A percentile compares a stretch with the other conserved stretches of the same genome.
Evolutionary conservation across 768 basidiomycete species (phyloP).

Genomic region (Suillus bovinus): DNA sequence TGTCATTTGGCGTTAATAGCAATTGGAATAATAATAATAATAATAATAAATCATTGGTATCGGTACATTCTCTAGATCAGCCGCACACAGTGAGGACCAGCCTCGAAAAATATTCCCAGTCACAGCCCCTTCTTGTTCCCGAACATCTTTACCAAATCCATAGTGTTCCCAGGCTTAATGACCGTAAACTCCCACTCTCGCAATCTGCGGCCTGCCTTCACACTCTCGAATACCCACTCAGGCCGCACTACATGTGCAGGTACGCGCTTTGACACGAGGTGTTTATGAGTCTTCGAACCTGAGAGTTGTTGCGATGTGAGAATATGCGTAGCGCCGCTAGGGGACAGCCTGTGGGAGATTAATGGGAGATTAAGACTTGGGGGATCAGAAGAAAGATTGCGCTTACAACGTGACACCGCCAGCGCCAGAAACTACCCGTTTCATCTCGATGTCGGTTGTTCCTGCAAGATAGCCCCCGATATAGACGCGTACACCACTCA

Average conservation of each 20-base stretch:
- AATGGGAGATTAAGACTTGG: constrained; percentile 4
- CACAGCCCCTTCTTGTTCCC: background rate
- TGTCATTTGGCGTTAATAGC: background rate
- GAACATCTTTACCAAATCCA: constrained; percentile 42
- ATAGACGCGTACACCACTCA: constrained; percentile 55
- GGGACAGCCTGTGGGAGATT: constrained; percentile 41
- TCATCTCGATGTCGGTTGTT: constrained; percentile 83
- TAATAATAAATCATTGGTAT: constrained; percentile 1
- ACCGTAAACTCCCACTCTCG: constrained; percentile 62
- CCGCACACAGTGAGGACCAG: background rate
- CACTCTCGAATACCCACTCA: constrained; percentile 74
- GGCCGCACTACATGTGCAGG: constrained; percentile 67
- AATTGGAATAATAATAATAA: background rate
- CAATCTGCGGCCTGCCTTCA: constrained; percentile 56
- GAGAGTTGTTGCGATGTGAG: constrained; percentile 71
- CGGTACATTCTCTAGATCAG: constrained; percentile 1
- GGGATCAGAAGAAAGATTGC: background rate
- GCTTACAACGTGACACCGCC: constrained; percentile 69
- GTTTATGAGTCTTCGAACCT: constrained; percentile 68
- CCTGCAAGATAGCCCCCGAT: constrained; percentile 68
- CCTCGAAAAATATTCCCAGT: background rate
- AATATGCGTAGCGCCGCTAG: constrained; percentile 75
- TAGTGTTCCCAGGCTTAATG: constrained; percentile 39
- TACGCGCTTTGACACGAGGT: constrained; percentile 52
- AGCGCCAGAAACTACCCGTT: constrained; percentile 58